Conservation (phyloP, 225 moss, liverwort and hornwort genomes). For the Climacium dendroides region DNA sequence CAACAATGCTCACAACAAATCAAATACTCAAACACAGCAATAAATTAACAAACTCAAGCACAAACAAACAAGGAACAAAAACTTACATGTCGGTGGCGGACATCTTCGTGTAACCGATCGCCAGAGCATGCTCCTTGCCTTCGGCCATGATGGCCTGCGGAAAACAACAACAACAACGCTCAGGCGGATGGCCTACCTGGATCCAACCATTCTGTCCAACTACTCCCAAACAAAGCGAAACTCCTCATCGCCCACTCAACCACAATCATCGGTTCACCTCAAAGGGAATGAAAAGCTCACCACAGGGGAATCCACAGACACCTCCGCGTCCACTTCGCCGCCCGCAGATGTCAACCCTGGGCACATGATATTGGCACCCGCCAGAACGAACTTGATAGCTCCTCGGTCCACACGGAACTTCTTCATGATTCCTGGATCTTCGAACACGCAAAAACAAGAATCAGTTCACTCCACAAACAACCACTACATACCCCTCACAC, state of each 20-base stretch:
- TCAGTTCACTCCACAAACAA: background rate
- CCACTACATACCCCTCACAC: background rate
- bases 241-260: background rate
- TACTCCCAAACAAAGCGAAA: background rate
- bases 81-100: constrained; percentile 88
- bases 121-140: constrained; percentile 91
- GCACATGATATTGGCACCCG: constrained; percentile 98
- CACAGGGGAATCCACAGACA: constrained; percentile 74
- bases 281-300: constrained; percentile 11
- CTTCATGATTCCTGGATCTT: constrained; percentile 98
- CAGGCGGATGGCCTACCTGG: background rate
- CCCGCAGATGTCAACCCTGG: constrained; percentile 95
- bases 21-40: background rate
- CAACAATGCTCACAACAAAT: background rate
- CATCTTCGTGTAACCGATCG: constrained; percentile 98
- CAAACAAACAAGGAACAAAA: background rate
- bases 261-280: background rate
- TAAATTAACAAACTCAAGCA: background rate
- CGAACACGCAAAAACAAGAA: background rate
- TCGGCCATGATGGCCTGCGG: constrained; percentile 89
- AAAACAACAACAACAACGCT: background rate
- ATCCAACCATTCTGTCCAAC: background rate
- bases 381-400: constrained; percentile 93
- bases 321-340: constrained; percentile 65
- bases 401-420: constrained; percentile 92